Evolutionary conservation across 2,329 filamentous ascomycete genomes (phyloP).

Genomic region (Colletotrichum plurivorum): DNA sequence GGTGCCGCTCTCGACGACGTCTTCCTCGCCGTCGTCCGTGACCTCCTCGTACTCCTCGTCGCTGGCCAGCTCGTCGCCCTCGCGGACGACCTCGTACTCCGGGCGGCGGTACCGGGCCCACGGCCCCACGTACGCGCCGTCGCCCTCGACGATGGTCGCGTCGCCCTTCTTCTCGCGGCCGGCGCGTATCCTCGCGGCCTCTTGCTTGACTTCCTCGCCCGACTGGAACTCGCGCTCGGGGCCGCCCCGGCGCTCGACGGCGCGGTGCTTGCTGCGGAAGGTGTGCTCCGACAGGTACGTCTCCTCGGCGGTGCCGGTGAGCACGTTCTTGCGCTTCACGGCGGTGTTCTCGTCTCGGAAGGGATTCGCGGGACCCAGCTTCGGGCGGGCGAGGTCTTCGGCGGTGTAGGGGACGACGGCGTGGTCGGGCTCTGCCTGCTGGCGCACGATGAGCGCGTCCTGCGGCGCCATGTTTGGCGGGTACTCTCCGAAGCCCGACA

Average conservation of each 20-base stretch:
- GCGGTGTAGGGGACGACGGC: slow-evolving; percentile 77
- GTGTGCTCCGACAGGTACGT: slow-evolving; percentile 91
- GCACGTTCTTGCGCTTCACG: slow-evolving; percentile 83
- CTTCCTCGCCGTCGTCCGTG: slow-evolving; percentile 86
- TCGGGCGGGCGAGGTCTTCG: slow-evolving; percentile 77
- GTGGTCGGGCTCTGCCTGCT: slow-evolving; percentile 69
- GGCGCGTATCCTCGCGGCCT: slow-evolving; percentile 76
- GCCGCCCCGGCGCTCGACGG: slow-evolving; percentile 78
- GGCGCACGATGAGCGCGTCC: slow-evolving; percentile 73
- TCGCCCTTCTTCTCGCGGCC: slow-evolving; percentile 89
- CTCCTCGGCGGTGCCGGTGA: slow-evolving; percentile 90
- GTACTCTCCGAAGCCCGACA: slow-evolving; percentile 75
- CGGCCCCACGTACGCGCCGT: slow-evolving; percentile 90
- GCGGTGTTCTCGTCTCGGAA: slow-evolving; percentile 75
- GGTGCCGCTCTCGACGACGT: slow-evolving; percentile 75
- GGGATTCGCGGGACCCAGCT: slow-evolving; percentile 80
- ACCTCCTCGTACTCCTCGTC: slow-evolving; percentile 85
- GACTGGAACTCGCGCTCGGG: slow-evolving; percentile 69
- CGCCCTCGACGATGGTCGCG: slow-evolving; percentile 86
- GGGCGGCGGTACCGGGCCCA: slow-evolving; percentile 88
- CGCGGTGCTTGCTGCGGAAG: slow-evolving; percentile 89
- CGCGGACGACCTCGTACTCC: slow-evolving; percentile 80
- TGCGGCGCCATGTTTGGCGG: slow-evolving; percentile 76
- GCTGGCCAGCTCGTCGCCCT: slow-evolving; percentile 82
- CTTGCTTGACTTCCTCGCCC: slow-evolving; percentile 75